phyloP scores from a whole-genome alignment of 495 filamentous ascomycete species.

The Aspergillus affinis region DNA sequence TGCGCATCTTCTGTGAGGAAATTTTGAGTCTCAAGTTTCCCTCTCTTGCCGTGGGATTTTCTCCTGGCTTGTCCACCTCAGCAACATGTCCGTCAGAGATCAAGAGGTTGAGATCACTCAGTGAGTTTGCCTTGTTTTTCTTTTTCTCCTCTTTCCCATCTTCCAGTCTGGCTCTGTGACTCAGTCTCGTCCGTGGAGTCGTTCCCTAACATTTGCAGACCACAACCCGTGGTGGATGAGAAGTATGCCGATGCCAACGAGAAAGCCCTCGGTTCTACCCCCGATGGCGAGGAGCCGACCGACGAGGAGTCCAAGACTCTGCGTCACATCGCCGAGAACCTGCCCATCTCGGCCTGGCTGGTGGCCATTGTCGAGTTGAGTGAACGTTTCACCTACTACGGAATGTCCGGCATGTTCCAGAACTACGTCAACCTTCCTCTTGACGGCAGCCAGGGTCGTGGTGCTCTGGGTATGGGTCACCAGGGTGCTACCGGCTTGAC shows the following conservation, averaged over 20 bases:
- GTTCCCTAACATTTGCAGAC: neutral
- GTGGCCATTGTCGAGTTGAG: constrained; percentile 63
- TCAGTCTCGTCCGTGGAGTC: too few relatives aligned
- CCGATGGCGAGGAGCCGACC: constrained; percentile 55
- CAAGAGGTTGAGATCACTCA: constrained; percentile 36
- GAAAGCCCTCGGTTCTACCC: constrained; percentile 31
- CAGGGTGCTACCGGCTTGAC: constrained; percentile 58
- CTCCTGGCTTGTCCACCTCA: constrained; percentile 16
- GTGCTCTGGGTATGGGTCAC: constrained; percentile 55
- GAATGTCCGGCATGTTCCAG: constrained; percentile 53
- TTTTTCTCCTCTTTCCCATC: neutral
- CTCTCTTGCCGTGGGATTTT: constrained; percentile 11
- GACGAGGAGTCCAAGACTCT: constrained; percentile 51
- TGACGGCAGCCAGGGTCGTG: constrained; percentile 48
- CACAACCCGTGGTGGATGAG: constrained; percentile 30
- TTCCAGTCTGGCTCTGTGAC: neutral
- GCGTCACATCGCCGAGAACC: constrained; percentile 54
- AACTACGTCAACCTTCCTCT: constrained; percentile 58
- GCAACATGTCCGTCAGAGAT: constrained; percentile 34
- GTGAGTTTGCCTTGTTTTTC: constrained; percentile 27
- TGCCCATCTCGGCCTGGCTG: constrained; percentile 57
- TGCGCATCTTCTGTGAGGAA: constrained; percentile 11
- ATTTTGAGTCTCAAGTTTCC: neutral
- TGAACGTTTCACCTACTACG: constrained; percentile 70
- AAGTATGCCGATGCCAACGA: constrained; percentile 30